A percentile compares a stretch with the other conserved stretches of the same genome.
Conservation (phyloP, 371 early-diverging fungal species). For the Entomophthora muscae region DNA sequence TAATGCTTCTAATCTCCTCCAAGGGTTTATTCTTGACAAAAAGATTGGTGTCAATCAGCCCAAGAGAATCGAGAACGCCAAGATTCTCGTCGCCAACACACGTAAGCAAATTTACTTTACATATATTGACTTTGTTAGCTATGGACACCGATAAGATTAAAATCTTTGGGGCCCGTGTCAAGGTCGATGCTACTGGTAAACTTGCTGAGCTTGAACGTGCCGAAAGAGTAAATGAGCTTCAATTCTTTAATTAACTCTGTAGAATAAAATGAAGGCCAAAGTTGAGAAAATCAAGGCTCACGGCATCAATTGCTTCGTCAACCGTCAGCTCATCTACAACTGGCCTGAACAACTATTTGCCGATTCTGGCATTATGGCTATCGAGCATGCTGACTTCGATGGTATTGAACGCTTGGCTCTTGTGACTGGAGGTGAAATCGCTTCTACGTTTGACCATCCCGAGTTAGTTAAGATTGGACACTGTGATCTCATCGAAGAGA, state of each 20-base stretch:
- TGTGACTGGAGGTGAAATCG: constrained; percentile 95
- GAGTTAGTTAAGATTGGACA: constrained; percentile 86
- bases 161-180: constrained; percentile 96
- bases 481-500: constrained; percentile 92
- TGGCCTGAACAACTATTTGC: constrained; percentile 98
- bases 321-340: constrained; percentile 99
- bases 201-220: constrained; percentile 97
- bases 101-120: constrained; percentile 26
- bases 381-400: constrained; percentile 99
- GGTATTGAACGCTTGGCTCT: constrained; percentile 96
- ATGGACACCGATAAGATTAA: constrained; percentile 99
- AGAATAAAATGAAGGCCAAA: constrained; percentile 96
- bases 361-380: constrained; percentile 87
- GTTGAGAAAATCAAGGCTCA: constrained; percentile 95
- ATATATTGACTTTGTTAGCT: constrained; percentile 24
- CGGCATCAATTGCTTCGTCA: constrained; percentile 98
- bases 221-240: constrained; percentile 43
- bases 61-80: constrained; percentile 89
- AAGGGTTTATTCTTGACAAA: constrained; percentile 94
- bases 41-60: constrained; percentile 95
- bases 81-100: constrained; percentile 96
- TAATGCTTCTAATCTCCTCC: not conserved
- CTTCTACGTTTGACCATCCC: constrained; percentile 97
- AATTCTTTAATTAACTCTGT: not conserved
- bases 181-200: constrained; percentile 93